These are phyloP conservation scores for Brassica rapa DNA, from an alignment of 345 rosid genomes.

Conservation along the genomic window DNA sequence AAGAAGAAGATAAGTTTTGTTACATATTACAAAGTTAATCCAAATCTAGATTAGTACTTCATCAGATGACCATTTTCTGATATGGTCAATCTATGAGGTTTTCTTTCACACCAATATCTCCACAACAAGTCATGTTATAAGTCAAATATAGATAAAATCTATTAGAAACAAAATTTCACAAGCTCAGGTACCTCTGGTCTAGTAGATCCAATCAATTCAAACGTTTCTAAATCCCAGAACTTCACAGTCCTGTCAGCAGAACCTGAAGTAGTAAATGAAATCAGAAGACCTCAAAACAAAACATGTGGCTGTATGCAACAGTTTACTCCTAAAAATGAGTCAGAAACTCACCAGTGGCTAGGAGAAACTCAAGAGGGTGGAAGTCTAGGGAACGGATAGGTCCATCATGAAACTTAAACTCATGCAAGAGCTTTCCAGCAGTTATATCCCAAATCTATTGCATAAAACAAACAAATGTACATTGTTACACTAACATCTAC, in stretches of 20 bases:
- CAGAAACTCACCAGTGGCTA: constrained; percentile 73
- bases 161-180: constrained; percentile 5
- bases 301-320: no score
- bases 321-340: not conserved
- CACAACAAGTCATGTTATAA: not conserved
- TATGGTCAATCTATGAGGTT: not conserved
- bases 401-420: constrained; percentile 90
- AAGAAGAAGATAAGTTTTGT: not conserved
- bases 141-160: constrained; percentile 14
- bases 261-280: constrained; percentile 55
- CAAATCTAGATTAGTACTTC: not conserved
- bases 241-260: constrained; percentile 95
- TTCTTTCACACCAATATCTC: not conserved
- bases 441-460: constrained; percentile 65
- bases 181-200: constrained; percentile 77
- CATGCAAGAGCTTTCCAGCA: constrained; percentile 96
- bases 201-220: constrained; percentile 88
- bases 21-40: not conserved
- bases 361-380: constrained; percentile 95
- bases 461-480: not conserved
- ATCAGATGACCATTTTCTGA: not conserved
- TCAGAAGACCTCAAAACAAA: constrained; percentile 11
- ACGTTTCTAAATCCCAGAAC: constrained; percentile 98
- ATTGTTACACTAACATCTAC: not conserved
- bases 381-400: constrained; percentile 80